These are phyloP conservation scores for Parathielavia appendiculata DNA, from an alignment of 495 filamentous ascomycete species.

Conservation along the genomic window DNA sequence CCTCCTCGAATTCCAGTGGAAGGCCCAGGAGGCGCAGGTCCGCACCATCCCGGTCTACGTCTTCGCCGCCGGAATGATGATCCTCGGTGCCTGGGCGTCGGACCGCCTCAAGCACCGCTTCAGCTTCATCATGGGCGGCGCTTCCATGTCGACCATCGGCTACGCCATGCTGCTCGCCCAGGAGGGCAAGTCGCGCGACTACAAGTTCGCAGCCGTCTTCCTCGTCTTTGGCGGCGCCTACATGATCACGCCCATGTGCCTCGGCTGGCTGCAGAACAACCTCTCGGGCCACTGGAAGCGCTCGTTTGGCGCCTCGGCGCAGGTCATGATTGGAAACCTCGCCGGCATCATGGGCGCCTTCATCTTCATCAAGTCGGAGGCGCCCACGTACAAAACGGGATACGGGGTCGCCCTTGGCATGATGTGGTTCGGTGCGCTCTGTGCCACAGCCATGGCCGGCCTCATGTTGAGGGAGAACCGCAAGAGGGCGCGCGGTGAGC, in stretches of 20 bases:
- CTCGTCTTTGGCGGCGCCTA: conserved; percentile 63
- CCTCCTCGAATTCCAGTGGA: conserved; percentile 58
- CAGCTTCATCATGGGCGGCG: conserved; percentile 54
- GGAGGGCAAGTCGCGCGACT: conserved; percentile 61
- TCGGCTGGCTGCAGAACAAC: conserved; percentile 51
- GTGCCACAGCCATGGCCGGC: conserved; percentile 39
- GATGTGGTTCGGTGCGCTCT: conserved; percentile 44
- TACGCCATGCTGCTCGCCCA: conserved; percentile 40
- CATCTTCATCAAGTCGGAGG: conserved; percentile 57
- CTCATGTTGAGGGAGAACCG: conserved; percentile 59
- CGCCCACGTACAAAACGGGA: conserved; percentile 60
- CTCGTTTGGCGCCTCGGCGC: conserved; percentile 46
- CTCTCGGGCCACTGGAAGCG: conserved; percentile 60
- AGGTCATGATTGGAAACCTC: conserved; percentile 63
- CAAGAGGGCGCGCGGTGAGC: conserved; percentile 47
- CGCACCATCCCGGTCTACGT: conserved; percentile 65
- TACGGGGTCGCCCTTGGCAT: conserved; percentile 64
- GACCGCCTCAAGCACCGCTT: conserved; percentile 52
- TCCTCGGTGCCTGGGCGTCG: conserved; percentile 54
- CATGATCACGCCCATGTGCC: conserved; percentile 57
- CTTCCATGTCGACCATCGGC: conserved; percentile 39
- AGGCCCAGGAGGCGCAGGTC: conserved; percentile 48
- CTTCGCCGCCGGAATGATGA: conserved; percentile 56
- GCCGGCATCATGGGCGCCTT: conserved; percentile 64
- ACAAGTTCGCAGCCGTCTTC: conserved; percentile 61